Base-by-base conservation (phyloP, 2,329 filamentous ascomycete species). In the Aspergillus sp. region DNA sequence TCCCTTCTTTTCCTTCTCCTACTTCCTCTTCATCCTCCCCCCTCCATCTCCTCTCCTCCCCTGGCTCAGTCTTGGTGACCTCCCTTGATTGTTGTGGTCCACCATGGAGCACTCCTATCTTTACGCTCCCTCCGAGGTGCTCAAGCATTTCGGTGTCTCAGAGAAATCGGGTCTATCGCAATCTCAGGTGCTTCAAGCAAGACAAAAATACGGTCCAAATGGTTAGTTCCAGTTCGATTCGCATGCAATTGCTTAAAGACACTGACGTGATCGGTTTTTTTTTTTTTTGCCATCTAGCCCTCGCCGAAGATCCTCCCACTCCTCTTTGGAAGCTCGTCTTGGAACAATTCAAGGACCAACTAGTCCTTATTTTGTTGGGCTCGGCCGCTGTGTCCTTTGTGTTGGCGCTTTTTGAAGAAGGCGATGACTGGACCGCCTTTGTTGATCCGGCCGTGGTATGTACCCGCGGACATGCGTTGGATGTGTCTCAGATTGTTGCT, bases 271-370 rank as follows among this genome's bases (percentile, higher is more conserved):
- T 38, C 40, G 11, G n/a, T 17, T 16, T 6, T n/a, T 36, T 4
- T 20, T 30, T 17, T 16, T 6, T n/a, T 36, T 4, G 32, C 26
- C 22, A 16, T 52, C 30, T 53, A 89, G 86, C 86, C 51, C 79
- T 90, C 51, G 82, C 84, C 43, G 94, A 99, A 77, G 94, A 99
- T 60, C 94, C 94, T 49, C 91, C 94, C 3, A 99, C 94, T 30
- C 94, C 94, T 36, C 72, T 99, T 45, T 99, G 93, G 94, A 84
- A 97, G 75, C 86, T 99, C 58, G 90, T 99, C 51, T 82, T 99
- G 53, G 94, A 99, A 76, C 94, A 99, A 73, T 99, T 99, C 82
- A 96, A 99, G 76, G 94, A 99, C 71, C 94, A 99, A 74, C 84
- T 99, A 45, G 94, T 99, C 61, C 83, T 99, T 49, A 99, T 99